Conservation (phyloP, 1,139 yeast genomes). For the Lodderomyces parapsilosis region DNA sequence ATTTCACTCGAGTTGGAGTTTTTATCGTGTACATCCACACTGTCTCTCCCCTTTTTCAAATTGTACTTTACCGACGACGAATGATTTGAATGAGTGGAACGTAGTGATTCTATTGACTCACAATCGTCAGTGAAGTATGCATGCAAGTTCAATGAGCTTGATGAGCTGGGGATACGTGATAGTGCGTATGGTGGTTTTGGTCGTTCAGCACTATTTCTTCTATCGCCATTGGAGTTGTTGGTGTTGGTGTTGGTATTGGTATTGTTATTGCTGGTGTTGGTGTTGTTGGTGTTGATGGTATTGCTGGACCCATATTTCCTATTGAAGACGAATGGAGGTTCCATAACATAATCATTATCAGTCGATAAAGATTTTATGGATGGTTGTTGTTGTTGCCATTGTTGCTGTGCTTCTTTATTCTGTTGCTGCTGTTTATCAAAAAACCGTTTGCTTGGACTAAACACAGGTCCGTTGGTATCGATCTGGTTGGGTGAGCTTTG, state of each 20-base stretch:
- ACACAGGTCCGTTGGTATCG: neutral
- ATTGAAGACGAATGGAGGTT: slow-evolving; percentile 39
- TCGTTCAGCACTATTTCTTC: slow-evolving; percentile 14
- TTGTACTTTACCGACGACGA: slow-evolving; percentile 8
- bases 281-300: neutral
- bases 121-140: slow-evolving; percentile 45
- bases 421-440: slow-evolving; percentile 26
- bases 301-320: slow-evolving; percentile 1
- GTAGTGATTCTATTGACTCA: slow-evolving; percentile 9
- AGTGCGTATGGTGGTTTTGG: slow-evolving; percentile 20
- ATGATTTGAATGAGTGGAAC: slow-evolving; percentile 1
- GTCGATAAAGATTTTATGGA: slow-evolving; percentile 7
- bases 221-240: neutral
- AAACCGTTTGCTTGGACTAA: slow-evolving; percentile 15
- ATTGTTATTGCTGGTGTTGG: slow-evolving; percentile 4
- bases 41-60: slow-evolving; percentile 4
- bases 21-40: neutral
- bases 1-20: neutral
- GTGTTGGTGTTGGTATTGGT: neutral
- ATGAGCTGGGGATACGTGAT: slow-evolving; percentile 39
- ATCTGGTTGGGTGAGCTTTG: slow-evolving; percentile 32
- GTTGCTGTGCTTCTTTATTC: slow-evolving; percentile 3
- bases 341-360: slow-evolving; percentile 25
- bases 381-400: slow-evolving; percentile 13
- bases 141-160: slow-evolving; percentile 43